These are phyloP conservation scores for Scheffersomyces cryptocercus DNA, from an alignment of 1,139 yeast genomes.

Conservation along the genomic window DNA sequence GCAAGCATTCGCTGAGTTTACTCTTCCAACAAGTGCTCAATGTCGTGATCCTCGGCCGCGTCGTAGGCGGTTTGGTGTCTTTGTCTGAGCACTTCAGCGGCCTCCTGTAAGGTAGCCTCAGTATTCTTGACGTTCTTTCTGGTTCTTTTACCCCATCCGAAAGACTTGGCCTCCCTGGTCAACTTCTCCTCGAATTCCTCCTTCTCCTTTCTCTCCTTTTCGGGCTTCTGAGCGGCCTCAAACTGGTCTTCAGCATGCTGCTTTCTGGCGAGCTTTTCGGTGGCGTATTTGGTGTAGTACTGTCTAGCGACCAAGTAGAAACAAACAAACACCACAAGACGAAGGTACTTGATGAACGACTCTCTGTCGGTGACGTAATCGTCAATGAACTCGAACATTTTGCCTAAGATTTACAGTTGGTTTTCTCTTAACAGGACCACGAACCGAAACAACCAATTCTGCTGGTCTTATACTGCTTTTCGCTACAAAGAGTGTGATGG, in stretches of 20 bases:
- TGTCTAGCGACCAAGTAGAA: conserved; percentile 39
- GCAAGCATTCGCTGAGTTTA: conserved; percentile 11
- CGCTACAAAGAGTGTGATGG: no score
- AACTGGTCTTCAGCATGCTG: conserved; percentile 52
- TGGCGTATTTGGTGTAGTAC: conserved; percentile 43
- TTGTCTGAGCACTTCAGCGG: conserved; percentile 44
- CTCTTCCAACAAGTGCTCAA: conserved; percentile 64
- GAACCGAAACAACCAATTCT: no score
- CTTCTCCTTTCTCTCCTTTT: conserved; percentile 31
- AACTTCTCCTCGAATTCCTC: conserved; percentile 31
- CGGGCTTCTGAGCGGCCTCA: conserved; percentile 36
- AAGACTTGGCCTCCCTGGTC: conserved; percentile 45
- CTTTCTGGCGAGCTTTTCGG: conserved; percentile 50
- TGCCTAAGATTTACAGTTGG: background rate
- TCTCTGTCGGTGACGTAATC: conserved; percentile 36
- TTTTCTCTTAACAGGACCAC: no score
- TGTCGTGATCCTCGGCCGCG: conserved; percentile 67
- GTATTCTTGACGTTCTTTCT: conserved; percentile 58
- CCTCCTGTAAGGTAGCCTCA: conserved; percentile 52
- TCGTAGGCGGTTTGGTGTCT: conserved; percentile 46
- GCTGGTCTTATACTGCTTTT: no score
- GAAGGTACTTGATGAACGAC: conserved; percentile 36
- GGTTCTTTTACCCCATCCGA: conserved; percentile 82
- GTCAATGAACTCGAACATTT: conserved; percentile 37
- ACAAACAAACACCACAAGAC: conserved; percentile 36